Evolutionary conservation across 768 basidiomycete species (phyloP).

Genomic region (Hemileccinum impolitum): DNA sequence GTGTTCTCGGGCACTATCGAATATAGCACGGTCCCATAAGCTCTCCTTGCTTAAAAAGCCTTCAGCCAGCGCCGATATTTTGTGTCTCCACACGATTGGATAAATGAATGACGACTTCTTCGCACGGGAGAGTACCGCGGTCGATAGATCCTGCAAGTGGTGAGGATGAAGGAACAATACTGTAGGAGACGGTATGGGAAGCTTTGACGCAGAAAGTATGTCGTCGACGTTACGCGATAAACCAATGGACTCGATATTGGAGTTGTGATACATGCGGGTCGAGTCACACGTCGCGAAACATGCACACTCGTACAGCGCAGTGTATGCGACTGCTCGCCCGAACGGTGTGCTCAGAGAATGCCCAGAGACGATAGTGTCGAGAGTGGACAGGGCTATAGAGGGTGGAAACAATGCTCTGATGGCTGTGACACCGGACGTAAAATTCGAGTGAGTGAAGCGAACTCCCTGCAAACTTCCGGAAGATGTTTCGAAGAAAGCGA

Average conservation of each 20-base stretch:
- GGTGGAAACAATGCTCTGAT: slow-evolving; percentile 72
- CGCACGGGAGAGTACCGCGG: slow-evolving; percentile 52
- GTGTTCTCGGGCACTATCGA: slow-evolving; percentile 60
- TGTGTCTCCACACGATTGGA: slow-evolving; percentile 74
- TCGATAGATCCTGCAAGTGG: slow-evolving; percentile 55
- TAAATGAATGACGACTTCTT: slow-evolving; percentile 53
- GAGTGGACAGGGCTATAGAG: slow-evolving; percentile 58
- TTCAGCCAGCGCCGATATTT: slow-evolving; percentile 60
- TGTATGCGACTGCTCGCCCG: slow-evolving; percentile 77
- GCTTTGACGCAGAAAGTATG: slow-evolving; percentile 42
- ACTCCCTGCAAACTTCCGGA: slow-evolving; percentile 55
- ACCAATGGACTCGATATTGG: slow-evolving; percentile 3
- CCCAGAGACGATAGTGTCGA: slow-evolving; percentile 77
- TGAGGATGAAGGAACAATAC: slow-evolving; percentile 68
- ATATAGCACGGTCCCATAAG: slow-evolving; percentile 81
- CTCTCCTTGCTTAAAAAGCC: slow-evolving; percentile 78
- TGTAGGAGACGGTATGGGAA: slow-evolving; percentile 72
- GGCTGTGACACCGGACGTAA: slow-evolving; percentile 88
- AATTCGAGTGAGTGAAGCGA: slow-evolving; percentile 76
- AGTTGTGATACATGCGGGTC: slow-evolving; percentile 46
- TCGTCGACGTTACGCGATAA: slow-evolving; percentile 41
- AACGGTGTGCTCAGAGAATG: slow-evolving; percentile 72
- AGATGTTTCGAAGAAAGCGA: slow-evolving; percentile 57
- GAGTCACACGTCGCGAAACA: slow-evolving; percentile 67
- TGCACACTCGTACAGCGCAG: slow-evolving; percentile 70